Conservation (phyloP, 2,329 filamentous ascomycete species). For the Aureobasidium sp. region DNA sequence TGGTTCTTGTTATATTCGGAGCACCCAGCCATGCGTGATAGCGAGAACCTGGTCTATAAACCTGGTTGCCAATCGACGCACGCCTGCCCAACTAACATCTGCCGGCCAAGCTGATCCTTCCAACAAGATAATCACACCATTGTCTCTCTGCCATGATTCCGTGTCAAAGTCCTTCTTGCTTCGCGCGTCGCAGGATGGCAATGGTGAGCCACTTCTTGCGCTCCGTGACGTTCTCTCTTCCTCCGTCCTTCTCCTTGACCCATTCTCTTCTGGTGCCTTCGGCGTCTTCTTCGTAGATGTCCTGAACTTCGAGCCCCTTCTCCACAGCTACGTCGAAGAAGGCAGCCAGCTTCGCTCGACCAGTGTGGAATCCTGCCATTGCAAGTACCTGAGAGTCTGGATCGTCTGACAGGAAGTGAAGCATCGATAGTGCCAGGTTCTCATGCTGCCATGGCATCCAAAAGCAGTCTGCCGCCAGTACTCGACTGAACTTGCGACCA, state of each 20-base stretch:
- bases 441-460: slow-evolving; percentile 68
- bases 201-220: slow-evolving; percentile 66
- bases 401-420: slow-evolving; percentile 48
- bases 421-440: slow-evolving; percentile 55
- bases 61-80: not conserved
- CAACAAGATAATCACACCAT: not conserved
- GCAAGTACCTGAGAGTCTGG: slow-evolving; percentile 49
- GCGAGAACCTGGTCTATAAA: not conserved
- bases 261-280: slow-evolving; percentile 55
- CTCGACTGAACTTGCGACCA: slow-evolving; percentile 45
- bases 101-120: not conserved
- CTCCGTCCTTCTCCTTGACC: slow-evolving; percentile 46
- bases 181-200: slow-evolving; percentile 27
- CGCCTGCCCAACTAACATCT: slow-evolving; percentile 1
- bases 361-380: slow-evolving; percentile 66
- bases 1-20: not conserved
- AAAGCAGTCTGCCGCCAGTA: slow-evolving; percentile 64
- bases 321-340: slow-evolving; percentile 53
- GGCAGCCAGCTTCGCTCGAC: slow-evolving; percentile 53
- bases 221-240: slow-evolving; percentile 51
- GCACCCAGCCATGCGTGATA: not conserved
- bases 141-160: no score
- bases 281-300: slow-evolving; percentile 61
- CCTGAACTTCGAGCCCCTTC: slow-evolving; percentile 51
- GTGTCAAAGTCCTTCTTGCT: not conserved